Evolutionary conservation across 176 grass and related monocot species (phyloP).

Genomic region (Aegilops speltoides): DNA sequence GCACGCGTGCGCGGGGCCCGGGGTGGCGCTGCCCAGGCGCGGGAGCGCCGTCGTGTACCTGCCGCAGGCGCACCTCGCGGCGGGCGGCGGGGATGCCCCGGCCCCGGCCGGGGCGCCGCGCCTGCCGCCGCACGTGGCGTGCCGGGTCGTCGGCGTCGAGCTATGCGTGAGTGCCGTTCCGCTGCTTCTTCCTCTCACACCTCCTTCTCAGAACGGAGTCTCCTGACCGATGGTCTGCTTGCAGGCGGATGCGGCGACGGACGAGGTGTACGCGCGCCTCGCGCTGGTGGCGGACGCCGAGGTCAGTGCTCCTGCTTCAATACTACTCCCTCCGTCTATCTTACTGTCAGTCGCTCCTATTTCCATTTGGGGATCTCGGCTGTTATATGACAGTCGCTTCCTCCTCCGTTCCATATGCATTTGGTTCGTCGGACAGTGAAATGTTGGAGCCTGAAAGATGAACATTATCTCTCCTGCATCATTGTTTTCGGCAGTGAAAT

Average conservation of each 20-base stretch:
- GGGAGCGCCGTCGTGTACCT: conserved; percentile 90
- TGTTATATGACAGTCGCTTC: not conserved
- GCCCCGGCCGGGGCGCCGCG: not conserved
- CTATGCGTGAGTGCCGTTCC: conserved; percentile 69
- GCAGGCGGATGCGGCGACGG: conserved; percentile 86
- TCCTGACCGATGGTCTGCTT: not conserved
- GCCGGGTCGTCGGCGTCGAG: conserved; percentile 79
- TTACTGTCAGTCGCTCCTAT: not conserved
- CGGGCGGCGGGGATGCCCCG: conserved; percentile 14
- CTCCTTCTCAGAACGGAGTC: too few relatives aligned
- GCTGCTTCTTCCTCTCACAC: not conserved
- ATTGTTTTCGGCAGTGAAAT: too few relatives aligned
- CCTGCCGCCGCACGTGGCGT: conserved; percentile 66
- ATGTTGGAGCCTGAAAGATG: not conserved
- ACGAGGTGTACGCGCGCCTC: conserved; percentile 87
- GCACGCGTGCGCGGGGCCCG: conserved; percentile 80
- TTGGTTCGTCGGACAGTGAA: not conserved
- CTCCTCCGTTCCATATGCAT: not conserved
- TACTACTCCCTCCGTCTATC: not conserved
- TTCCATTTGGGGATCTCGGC: not conserved
- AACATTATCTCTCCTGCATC: not conserved
- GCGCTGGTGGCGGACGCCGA: conserved; percentile 61
- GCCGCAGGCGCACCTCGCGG: conserved; percentile 81
- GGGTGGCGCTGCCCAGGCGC: conserved; percentile 64
- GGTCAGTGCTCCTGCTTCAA: conserved; percentile 32